Conservation (phyloP, 2,329 filamentous ascomycete genomes). For the Diaporthe vaccinii region DNA sequence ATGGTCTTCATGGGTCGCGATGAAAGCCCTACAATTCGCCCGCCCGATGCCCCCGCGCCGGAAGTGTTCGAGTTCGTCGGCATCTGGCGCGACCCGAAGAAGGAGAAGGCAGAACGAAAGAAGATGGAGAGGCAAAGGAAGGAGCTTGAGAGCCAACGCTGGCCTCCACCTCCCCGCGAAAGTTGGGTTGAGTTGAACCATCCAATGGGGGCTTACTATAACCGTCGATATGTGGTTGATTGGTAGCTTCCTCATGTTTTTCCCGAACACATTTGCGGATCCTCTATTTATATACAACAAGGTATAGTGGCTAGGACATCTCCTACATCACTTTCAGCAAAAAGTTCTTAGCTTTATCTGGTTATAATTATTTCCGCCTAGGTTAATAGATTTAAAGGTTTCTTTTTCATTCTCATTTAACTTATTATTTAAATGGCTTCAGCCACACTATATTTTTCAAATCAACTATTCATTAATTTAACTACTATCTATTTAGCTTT, state of each 20-base stretch:
- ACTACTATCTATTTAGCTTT: no score
- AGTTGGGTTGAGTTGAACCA: conserved; percentile 16
- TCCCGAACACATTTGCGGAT: not conserved
- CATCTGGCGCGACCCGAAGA: conserved; percentile 1
- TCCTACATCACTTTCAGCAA: no score
- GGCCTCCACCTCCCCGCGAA: not conserved
- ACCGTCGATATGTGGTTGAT: not conserved
- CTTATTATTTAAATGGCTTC: no score
- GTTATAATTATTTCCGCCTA: no score
- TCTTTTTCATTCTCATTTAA: no score
- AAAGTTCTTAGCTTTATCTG: no score
- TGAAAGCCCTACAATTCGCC: not conserved
- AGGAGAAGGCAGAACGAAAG: not conserved
- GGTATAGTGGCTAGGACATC: not conserved
- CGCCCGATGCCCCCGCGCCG: conserved; percentile 11
- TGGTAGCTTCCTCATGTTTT: not conserved
- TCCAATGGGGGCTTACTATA: conserved; percentile 14
- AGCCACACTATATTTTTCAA: no score
- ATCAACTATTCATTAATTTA: no score
- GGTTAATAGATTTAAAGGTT: no score
- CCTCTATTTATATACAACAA: not conserved
- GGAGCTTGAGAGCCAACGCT: no score
- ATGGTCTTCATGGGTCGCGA: not conserved
- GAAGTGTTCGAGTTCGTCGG: conserved; percentile 18
- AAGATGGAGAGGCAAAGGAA: not conserved